These are phyloP conservation scores for Xylaria cubensis DNA, from an alignment of 495 filamentous ascomycete species.

Conservation along the genomic window DNA sequence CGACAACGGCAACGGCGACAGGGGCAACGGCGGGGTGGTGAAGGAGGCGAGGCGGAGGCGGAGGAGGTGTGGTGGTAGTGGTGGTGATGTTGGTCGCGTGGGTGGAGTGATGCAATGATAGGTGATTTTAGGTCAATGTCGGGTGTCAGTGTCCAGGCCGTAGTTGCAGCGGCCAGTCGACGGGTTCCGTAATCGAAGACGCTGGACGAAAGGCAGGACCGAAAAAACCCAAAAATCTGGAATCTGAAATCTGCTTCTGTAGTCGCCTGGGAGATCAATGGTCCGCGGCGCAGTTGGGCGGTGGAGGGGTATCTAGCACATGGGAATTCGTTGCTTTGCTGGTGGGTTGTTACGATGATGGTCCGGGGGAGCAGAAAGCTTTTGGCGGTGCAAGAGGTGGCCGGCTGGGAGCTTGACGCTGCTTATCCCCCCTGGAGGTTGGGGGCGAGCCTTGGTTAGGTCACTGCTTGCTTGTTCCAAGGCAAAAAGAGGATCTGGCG, in stretches of 20 bases:
- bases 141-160: constrained; percentile 19
- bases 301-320: constrained; percentile 29
- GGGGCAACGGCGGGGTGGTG: neutral
- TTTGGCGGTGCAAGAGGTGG: constrained; percentile 17
- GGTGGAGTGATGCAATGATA: constrained; percentile 32
- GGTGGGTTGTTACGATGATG: constrained; percentile 29
- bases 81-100: constrained; percentile 30
- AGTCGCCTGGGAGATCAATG: constrained; percentile 16
- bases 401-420: constrained; percentile 2
- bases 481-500: neutral
- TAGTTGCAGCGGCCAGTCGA: neutral
- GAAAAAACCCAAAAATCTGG: neutral
- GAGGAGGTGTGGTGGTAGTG: constrained; percentile 14
- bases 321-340: constrained; percentile 19
- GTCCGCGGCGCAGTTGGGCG: constrained; percentile 16
- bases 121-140: constrained; percentile 25
- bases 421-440: neutral
- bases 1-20: constrained; percentile 9
- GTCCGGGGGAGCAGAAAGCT: neutral
- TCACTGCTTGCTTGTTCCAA: neutral
- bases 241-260: constrained; percentile 7
- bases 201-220: neutral
- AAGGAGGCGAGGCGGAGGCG: constrained; percentile 1
- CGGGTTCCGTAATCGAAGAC: neutral
- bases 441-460: constrained; percentile 1